Base-by-base conservation (phyloP, 345 rosid genomes). In the Excoecaria cochinchinensis region DNA sequence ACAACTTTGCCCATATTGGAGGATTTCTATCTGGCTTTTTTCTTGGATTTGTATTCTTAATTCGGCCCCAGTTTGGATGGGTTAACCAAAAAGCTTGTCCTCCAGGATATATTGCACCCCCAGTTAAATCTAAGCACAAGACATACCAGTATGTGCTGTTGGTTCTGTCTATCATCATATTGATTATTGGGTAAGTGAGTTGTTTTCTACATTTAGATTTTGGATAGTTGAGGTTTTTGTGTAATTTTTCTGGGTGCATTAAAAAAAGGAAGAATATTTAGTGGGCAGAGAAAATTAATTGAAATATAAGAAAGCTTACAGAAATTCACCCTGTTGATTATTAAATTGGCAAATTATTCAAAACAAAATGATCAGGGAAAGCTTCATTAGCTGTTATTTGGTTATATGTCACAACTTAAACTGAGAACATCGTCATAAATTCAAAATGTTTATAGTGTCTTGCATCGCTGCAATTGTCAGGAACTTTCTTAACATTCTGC, bases 1-100 rank as follows among this genome's bases (percentile, higher is more conserved):
- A 95, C 89, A 95, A 93, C 82, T 95, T 91, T 84, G 97, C 99
- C 77, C 99, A 95, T 52, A 87, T 93, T 24, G 99, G 99, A 81
- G 99, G 99, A 47, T 93, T 95, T 84, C 81, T 80, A 52, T 77
- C 99, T 0, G 99, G 99, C 21, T 95, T 95, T 79, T 82, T 95
- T 58, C 91, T 95, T 50, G 99, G 99, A 14, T 91, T 95, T 75
- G 91, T 95, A 69, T 85, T 91, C 71, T 80, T 95, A 58, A 89
- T 95, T 71, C 98, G 98, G 15, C 99, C 99, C 1, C 99, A 95
- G 74, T 90, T 77, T 80, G 89, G 87, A 66, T 95, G 98, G 97
- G 75, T 95, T 75, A 84, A 86, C 78, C 90, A 80, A 81, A 86
- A 84, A 82, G 79, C 82, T 36, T 74, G 78, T 16, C 81, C 91